Base-by-base conservation (phyloP, 2,329 filamentous ascomycete genomes). In the Talaromyces albobiverticillius region DNA sequence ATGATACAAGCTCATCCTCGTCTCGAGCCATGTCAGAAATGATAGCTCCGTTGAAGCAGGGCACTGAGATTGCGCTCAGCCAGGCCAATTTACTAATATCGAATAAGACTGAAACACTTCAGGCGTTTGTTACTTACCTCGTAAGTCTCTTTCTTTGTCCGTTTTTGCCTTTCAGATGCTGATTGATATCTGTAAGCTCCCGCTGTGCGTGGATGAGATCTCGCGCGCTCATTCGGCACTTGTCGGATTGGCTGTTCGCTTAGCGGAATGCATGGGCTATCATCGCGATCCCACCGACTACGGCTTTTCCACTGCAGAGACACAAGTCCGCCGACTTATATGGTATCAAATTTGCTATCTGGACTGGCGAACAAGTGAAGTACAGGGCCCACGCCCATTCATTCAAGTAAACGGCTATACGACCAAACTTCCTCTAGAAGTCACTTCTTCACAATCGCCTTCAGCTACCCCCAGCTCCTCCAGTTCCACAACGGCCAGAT, bases 301-400 rank as follows among this genome's bases (percentile, higher is more conserved):
- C 62, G 82, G 81, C 1, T 78, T 87, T 54, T 82, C 79, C 3
- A 79, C 87, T 0, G 71, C 89, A 3, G 87, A 90, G 60, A 84
- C 83, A 0, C 86, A 91, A 49, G 77, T 89, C 3, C 82, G 88
- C 10, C 82, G 88, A 4, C 73, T 90, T 34, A 77, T 90, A 32
- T 91, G 88, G 88, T 85, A 89, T 64, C 87, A 91, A 62, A 77
- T 91, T 18, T 90, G 86, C 68, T 89, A 88, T 66, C 76, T 91
- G 8, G 88, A 91, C 65, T 81, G 90, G 54, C 79, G 87, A 40
- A 89, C 87, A 1, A 88, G 84, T 63, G 87, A 91, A 69, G 82
- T 85, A 1, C 87, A 88, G 58, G 88, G 87, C 0, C 88, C 88
- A 10, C 79, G 84, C 20, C 86, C 86, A 1, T 81, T 83, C 50